These are phyloP conservation scores for Suillus placidus DNA, from an alignment of 768 basidiomycete genomes.

Conservation along the genomic window DNA sequence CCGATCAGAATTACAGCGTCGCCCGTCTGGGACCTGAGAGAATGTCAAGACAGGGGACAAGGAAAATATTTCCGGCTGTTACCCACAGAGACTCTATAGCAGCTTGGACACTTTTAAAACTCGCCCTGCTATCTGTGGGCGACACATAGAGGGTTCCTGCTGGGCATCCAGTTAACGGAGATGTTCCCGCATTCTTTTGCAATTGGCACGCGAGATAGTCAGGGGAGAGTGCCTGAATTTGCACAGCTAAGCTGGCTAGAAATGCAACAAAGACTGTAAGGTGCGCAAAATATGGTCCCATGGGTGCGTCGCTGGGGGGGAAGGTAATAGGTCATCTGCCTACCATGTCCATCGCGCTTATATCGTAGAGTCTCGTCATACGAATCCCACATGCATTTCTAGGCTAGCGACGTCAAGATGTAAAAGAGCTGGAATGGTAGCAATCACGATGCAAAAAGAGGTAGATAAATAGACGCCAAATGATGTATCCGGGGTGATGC, in stretches of 20 bases:
- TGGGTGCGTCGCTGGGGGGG: neutral
- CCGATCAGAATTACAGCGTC: slow-evolving; percentile 55
- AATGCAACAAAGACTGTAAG: slow-evolving; percentile 5
- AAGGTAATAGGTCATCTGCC: neutral
- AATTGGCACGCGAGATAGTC: slow-evolving; percentile 52
- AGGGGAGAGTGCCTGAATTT: slow-evolving; percentile 44
- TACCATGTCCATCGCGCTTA: neutral
- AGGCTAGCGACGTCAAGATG: neutral
- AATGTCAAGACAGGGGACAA: neutral
- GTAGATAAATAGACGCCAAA: neutral
- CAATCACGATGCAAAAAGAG: neutral
- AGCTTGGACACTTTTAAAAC: slow-evolving; percentile 54
- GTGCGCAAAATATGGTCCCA: neutral
- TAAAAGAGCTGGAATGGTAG: neutral
- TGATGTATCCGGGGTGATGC: neutral
- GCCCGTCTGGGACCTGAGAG: slow-evolving; percentile 44
- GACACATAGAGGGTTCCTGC: slow-evolving; percentile 64
- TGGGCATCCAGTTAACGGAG: slow-evolving; percentile 56
- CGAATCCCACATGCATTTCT: neutral
- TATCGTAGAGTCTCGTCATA: neutral
- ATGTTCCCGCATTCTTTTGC: slow-evolving; percentile 43
- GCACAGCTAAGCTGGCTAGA: slow-evolving; percentile 6
- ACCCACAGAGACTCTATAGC: slow-evolving; percentile 59
- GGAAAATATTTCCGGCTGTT: neutral
- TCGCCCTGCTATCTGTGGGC: slow-evolving; percentile 43